Conservation (phyloP, 441 rosid genomes). For the Croton laevigatus region DNA sequence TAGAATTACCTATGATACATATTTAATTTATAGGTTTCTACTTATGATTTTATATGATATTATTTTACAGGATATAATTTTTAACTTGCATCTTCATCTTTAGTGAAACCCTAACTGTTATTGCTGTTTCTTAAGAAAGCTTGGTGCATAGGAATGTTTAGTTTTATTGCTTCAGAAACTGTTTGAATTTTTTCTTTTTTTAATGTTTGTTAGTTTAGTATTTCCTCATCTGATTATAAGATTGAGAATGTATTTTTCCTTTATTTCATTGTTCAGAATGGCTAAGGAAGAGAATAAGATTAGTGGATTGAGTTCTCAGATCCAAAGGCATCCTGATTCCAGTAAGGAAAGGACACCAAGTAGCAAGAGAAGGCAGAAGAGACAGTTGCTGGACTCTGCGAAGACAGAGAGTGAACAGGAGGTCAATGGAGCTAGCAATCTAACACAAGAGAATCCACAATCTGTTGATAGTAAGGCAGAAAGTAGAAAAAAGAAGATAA, state of each 20-base stretch:
- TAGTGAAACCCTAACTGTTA: background rate
- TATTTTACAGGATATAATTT: background rate
- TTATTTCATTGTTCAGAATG: constrained; percentile 5
- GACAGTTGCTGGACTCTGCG: background rate
- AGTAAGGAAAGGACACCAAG: background rate
- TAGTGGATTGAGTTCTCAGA: constrained; percentile 1
- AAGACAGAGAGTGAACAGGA: constrained; percentile 10
- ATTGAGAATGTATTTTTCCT: background rate
- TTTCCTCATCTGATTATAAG: background rate
- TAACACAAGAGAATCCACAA: background rate
- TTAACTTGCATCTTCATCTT: background rate
- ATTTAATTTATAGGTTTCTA: too few relatives aligned
- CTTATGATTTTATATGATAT: too few relatives aligned
- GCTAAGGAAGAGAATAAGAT: background rate
- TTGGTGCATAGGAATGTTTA: background rate
- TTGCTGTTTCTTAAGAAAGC: background rate
- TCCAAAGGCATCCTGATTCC: background rate
- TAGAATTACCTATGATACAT: too few relatives aligned
- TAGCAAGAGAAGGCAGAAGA: background rate
- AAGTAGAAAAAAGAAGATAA: constrained; percentile 12
- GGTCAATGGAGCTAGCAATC: background rate
- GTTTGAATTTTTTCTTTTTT: background rate
- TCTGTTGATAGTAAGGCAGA: background rate
- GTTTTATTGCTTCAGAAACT: too few relatives aligned
- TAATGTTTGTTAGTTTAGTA: background rate